Evolutionary conservation across 83 land plant genomes (phyloP), one percentile per base, ranked within the genome.

Genomic region (Thuja plicata): DNA sequence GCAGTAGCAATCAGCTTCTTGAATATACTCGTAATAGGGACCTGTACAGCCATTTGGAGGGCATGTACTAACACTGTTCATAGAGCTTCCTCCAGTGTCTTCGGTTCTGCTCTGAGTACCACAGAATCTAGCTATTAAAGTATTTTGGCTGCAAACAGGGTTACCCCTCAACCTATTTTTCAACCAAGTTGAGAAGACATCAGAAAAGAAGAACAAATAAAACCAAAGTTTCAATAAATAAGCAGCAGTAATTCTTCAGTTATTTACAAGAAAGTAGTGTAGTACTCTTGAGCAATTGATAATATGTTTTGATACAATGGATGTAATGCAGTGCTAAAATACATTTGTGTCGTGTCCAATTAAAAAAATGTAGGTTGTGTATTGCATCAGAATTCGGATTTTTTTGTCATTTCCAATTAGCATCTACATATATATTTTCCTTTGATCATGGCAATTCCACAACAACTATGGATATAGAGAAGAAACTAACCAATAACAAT

Each of bases 101-200:
- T 71, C 85, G 17, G 10, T 83, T 41, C 37, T 45, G 86, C 37
- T 85, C n/a, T 79, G 41, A 73, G 90, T 16, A 76, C 89, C 89
- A 85, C 96, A 94, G 57, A 87, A 88, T 66, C 86, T 88, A 66
- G 66, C 16, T 78, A 92, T 80, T 85, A 40, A 85, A 30, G 89
- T 89, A 45, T 38, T 73, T 86, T 88, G 91, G 38, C 84, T 30
- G 87, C 95, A 95, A 19, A 92, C 48, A 43, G 97, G 98, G 88
- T 96, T 96, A n/a, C 97, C 96, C 38, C 88, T n/a, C 66, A 96
- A 91, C 95, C 98, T 96, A 93, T 2, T 27, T 37, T 86, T 86
- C 35, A 34, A 86, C 35, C 87, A 86, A 86, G 70, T 32, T 57
- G 17, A 54, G 54, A 48, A 57, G 21, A 54, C 52, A 86, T 54